Percentiles rank a stretch among this genome's conserved stretches.
Evolutionary conservation across 805 yeast species (phyloP).

Genomic region (Nematodospora valgi): DNA sequence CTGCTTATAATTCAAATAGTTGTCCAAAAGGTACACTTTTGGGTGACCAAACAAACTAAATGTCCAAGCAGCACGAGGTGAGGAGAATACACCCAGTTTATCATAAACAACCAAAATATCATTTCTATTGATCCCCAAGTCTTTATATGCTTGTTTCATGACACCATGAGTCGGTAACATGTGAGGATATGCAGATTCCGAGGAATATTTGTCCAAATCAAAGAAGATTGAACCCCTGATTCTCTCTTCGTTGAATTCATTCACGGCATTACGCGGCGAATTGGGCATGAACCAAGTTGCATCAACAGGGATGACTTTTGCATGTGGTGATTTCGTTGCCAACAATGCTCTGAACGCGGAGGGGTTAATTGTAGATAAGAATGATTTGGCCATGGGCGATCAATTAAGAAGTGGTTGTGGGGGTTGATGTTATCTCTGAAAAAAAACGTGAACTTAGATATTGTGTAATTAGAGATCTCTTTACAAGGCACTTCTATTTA

Average conservation of each 20-base stretch:
- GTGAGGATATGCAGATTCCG: slow-evolving; percentile 70
- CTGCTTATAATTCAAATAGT: slow-evolving; percentile 51
- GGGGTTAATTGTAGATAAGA: slow-evolving; percentile 7
- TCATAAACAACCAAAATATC: slow-evolving; percentile 82
- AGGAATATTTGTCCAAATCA: slow-evolving; percentile 68
- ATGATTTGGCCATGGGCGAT: slow-evolving; percentile 4
- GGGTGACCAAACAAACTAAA: slow-evolving; percentile 76
- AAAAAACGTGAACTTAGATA: background rate
- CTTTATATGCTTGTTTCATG: slow-evolving; percentile 52
- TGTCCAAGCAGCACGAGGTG: slow-evolving; percentile 93
- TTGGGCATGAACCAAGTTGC: slow-evolving; percentile 94
- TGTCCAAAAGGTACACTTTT: slow-evolving; percentile 66
- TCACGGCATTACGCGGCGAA: slow-evolving; percentile 52
- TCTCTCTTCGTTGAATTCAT: slow-evolving; percentile 57
- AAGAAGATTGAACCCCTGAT: slow-evolving; percentile 67
- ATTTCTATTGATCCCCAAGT: slow-evolving; percentile 51
- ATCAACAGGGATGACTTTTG: slow-evolving; percentile 61
- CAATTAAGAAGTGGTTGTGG: background rate
- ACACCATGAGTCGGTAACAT: slow-evolving; percentile 70
- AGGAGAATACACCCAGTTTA: slow-evolving; percentile 76
- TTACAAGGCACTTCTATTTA: background rate
- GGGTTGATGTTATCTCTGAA: background rate
- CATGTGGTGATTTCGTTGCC: background rate
- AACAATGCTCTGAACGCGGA: slow-evolving; percentile 7
- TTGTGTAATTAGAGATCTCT: background rate